Evolutionary conservation across 257 asterid genomes (phyloP).

Genomic region (Rhazya stricta): DNA sequence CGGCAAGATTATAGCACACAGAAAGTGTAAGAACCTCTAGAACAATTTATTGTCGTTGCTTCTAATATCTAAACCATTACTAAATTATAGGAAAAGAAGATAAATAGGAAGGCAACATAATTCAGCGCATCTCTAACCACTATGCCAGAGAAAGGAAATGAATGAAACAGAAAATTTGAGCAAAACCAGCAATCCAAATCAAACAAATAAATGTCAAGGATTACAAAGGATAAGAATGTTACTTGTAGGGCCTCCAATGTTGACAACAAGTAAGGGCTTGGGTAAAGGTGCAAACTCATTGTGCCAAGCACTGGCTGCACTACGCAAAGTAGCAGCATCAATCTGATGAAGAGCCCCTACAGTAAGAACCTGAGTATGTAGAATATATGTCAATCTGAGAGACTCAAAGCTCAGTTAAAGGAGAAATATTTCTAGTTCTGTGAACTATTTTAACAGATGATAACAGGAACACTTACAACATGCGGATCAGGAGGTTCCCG

Average conservation of each 20-base stretch:
- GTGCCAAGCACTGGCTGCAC: slow-evolving; percentile 85
- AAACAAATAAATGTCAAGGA: slow-evolving; percentile 8
- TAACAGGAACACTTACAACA: slow-evolving; percentile 49
- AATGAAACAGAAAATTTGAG: neutral
- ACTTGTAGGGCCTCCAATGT: slow-evolving; percentile 96
- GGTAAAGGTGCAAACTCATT: slow-evolving; percentile 79
- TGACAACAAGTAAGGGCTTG: slow-evolving; percentile 85
- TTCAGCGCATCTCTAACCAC: neutral
- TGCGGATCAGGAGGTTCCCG: slow-evolving; percentile 65
- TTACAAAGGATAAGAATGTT: slow-evolving; percentile 19
- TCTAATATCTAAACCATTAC: neutral
- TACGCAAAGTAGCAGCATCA: slow-evolving; percentile 73
- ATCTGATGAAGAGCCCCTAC: slow-evolving; percentile 93
- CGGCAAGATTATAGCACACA: neutral
- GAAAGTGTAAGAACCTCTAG: neutral
- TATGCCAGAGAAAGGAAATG: neutral
- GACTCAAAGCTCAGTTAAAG: neutral
- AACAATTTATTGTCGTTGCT: neutral
- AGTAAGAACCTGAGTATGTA: slow-evolving; percentile 58
- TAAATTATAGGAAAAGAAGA: neutral
- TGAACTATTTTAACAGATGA: neutral
- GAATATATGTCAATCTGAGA: neutral
- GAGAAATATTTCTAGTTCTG: neutral
- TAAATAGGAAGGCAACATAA: neutral
- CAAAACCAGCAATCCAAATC: neutral